Evolutionary conservation across 2,329 filamentous ascomycete species (phyloP).

Genomic region (Xylariales sp.): DNA sequence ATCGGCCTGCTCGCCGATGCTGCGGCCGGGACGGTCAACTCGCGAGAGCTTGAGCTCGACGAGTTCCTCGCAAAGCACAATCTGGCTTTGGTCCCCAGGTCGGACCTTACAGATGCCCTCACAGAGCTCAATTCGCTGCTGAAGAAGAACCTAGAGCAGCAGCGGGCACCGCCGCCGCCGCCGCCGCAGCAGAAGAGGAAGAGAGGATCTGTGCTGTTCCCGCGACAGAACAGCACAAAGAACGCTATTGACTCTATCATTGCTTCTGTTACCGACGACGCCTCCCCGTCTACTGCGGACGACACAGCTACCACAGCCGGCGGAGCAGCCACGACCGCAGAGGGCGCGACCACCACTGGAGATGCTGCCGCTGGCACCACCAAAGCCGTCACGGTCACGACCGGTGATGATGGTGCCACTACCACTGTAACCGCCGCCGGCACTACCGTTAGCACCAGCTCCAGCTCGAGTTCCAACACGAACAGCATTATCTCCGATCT

Average conservation of each 20-base stretch:
- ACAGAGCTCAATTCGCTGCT: conserved; percentile 37
- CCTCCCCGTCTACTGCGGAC: too few relatives aligned
- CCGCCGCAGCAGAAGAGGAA: too few relatives aligned
- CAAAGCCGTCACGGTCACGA: too few relatives aligned
- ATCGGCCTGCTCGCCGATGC: conserved; percentile 25
- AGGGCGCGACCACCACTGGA: too few relatives aligned
- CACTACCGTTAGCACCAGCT: conserved; percentile 12
- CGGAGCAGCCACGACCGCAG: too few relatives aligned
- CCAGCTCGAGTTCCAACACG: conserved; percentile 12
- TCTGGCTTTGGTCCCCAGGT: conserved; percentile 38
- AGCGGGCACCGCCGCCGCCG: too few relatives aligned
- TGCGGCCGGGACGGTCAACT: conserved; percentile 17
- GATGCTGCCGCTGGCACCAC: too few relatives aligned
- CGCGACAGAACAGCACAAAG: conserved; percentile 21
- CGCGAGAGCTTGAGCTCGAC: conserved; percentile 32
- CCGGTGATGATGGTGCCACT: too few relatives aligned
- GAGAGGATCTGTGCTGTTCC: conserved; percentile 15
- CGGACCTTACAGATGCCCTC: conserved; percentile 39
- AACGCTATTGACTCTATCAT: too few relatives aligned
- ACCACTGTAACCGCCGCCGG: too few relatives aligned
- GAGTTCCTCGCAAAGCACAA: conserved; percentile 38
- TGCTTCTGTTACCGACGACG: too few relatives aligned
- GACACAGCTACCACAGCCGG: too few relatives aligned
- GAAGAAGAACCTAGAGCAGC: conserved; percentile 19
- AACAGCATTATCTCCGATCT: conserved; percentile 3